Evolutionary conservation across 371 early-diverging fungal genomes (phyloP), one percentile per base, ranked within the genome.

Genomic region (Mortierella sp.): DNA sequence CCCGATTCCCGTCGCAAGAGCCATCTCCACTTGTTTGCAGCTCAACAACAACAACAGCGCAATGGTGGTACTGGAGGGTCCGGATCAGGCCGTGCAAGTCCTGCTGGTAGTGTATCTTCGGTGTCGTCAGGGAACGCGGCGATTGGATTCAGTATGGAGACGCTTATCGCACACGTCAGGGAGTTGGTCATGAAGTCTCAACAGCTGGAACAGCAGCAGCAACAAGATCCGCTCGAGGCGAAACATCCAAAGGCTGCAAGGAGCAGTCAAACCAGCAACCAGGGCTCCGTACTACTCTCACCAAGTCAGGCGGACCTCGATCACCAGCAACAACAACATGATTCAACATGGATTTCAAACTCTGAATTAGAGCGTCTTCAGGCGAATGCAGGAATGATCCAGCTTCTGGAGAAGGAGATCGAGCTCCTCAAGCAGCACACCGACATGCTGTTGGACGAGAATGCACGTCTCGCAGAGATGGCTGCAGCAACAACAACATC

Each of bases 381-480:
- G n/a, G 87, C 87, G 1, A 82, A 71, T 57, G 78, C 80, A 0
- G 80, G 74, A 1, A 80, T 80, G 82, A 75, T 78, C 9, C 80
- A 72, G 26, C 31, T 82, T 34, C 52, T 86, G 38, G 82, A 86
- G 16, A 86, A 80, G 60, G 87, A 86, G 21, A 45, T 86, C 44
- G 87, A 80, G 21, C 44, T 86, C 5, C 70, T 86, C 65, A 86
- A 86, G 74, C 87, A 86, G 24, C 87, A 86, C 63, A 82, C 87
- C 1, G 87, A 86, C 45, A 73, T 82, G 31, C 52, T 86, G n/a
- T 28, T 86, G 80, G 87, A 86, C 21, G 87, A 82, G 74, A 86
- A 86, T 45, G 82, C 87, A 1, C 75, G 87, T 11, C 73, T 86
- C 1, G 87, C 87, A 0, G 80, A 86, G 0, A 52, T 86, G 16